Evolutionary conservation across 805 yeast genomes (phyloP), one percentile per base, ranked within the genome.

Genomic region (Candida pseudoglaebosa): DNA sequence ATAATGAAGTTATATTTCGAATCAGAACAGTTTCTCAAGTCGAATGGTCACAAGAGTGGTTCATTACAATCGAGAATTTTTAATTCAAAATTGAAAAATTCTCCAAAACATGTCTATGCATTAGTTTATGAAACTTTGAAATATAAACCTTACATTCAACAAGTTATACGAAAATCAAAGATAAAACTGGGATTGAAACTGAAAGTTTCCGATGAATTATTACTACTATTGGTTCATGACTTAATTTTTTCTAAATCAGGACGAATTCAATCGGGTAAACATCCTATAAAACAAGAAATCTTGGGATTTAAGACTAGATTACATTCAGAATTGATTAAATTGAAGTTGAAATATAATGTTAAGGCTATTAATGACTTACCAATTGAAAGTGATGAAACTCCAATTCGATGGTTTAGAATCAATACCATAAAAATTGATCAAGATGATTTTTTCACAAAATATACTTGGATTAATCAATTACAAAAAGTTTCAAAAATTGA

Each of bases 41-140:
- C 59, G 1, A 48, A 49, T 3, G 16, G 33, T 5, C 36, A 28
- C 50, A 52, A 29, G 13, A 56, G 36, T 20, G 68, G 69, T 4
- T 54, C 62, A 21, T 45, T 68, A 15, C 69, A 68, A 45, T 54
- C 59, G 30, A 57, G 71, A 12, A 64, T 68, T 26, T 68, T 68
- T 53, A 56, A 53, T 40, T 50, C 50, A 38, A 47, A 44, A 28
- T 44, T 64, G 18, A 45, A 54, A 18, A 62, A 57, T 44, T 78
- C 88, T 42, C 95, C 97, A 1, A 86, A 84, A 52, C 96, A 91
- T 54, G 64, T 90, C 1, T 88, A 71, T 66, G 99, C 97, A 0
- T 64, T 91, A 19, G 88, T 89, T 17, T 70, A 80, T 22, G 84
- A 95, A 3, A 78, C 96, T 1, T 63, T 88, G 53, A 80, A 76